Base-by-base conservation (phyloP, 441 rosid genomes). In the Pelargonium australe region DNA sequence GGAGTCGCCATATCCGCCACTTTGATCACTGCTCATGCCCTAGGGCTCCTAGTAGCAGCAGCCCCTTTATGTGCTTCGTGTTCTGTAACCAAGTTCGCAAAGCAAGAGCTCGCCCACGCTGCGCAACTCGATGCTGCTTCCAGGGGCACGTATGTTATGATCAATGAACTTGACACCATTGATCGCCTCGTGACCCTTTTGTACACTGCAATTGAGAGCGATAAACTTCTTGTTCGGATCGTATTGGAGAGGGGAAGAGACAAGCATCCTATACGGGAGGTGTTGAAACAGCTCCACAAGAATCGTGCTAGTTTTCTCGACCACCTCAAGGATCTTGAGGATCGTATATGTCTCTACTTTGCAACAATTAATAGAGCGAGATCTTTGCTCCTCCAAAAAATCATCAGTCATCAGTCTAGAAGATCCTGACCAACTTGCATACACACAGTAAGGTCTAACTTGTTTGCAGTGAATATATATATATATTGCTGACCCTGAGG, bases 101-200 rank as follows among this genome's bases (percentile, higher is more conserved):
- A 75, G 80, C 87, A 80, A 74, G 89, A 88, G 82, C 74, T 69
- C 31, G 80, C 83, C 71, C 83, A 70, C 76, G 73, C 77, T 19
- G 79, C 81, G 70, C 91, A 85, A 78, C 97, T 91, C 63, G 81
- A 86, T 63, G 87, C 86, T 69, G 95, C 96, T 41, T 67, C 84
- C 28, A 85, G 64, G 70, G 89, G 88, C 31, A 79, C 87, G 16
- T 87, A 43, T 71, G 89, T 82, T 69, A 82, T 89, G 63, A 80
- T 80, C 76, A 68, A 77, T 37, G 80, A 83, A 73, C 86, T 91
- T 44, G 85, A 82, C 72, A 89, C 93, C 53, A 82, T 91, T 20
- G 87, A 76, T 71, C 63, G 93, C 41, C 87, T 86, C 70, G 88
- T 86, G 60, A 68, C 80, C 57, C 80, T 78, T 65, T 72, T 91